These are phyloP conservation scores for Sporopachydermia quercuum DNA, from an alignment of 805 yeast species.

Conservation along the genomic window DNA sequence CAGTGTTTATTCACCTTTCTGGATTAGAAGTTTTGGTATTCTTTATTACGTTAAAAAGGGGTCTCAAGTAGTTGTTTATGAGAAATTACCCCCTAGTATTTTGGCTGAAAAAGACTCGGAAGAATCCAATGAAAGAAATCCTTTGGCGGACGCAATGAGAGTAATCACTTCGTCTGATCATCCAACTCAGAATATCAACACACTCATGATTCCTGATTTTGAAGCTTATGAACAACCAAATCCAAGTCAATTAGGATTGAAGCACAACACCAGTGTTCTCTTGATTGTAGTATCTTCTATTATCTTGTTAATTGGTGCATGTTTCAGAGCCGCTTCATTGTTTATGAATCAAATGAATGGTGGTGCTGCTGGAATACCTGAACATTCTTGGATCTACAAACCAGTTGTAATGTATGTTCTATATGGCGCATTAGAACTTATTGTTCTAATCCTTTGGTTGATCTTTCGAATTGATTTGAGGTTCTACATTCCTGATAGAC, in stretches of 20 bases:
- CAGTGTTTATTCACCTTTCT: conserved; percentile 52
- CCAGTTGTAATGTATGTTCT: conserved; percentile 50
- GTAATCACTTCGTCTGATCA: conserved; percentile 44
- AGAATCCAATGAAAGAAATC: conserved; percentile 31
- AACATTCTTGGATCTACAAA: conserved; percentile 29
- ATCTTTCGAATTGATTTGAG: conserved; percentile 58
- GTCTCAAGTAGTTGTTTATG: conserved; percentile 22
- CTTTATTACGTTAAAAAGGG: conserved; percentile 42
- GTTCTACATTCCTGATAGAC: conserved; percentile 62
- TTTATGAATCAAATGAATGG: conserved; percentile 11
- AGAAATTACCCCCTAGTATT: not conserved
- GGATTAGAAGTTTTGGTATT: conserved; percentile 53
- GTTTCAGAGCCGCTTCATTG: conserved; percentile 18
- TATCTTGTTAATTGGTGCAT: conserved; percentile 14
- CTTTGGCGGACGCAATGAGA: conserved; percentile 30
- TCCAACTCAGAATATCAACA: conserved; percentile 10
- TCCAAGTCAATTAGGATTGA: conserved; percentile 14
- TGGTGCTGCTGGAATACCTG: conserved; percentile 7
- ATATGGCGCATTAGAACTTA: conserved; percentile 54
- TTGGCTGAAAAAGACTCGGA: conserved; percentile 29
- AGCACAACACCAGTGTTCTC: conserved; percentile 36
- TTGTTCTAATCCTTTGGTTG: conserved; percentile 41
- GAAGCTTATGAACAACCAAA: conserved; percentile 1
- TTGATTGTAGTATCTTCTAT: conserved; percentile 11
- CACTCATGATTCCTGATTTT: not conserved